These are phyloP conservation scores for Candida stauntonica DNA, from an alignment of 805 yeast genomes.

Conservation along the genomic window DNA sequence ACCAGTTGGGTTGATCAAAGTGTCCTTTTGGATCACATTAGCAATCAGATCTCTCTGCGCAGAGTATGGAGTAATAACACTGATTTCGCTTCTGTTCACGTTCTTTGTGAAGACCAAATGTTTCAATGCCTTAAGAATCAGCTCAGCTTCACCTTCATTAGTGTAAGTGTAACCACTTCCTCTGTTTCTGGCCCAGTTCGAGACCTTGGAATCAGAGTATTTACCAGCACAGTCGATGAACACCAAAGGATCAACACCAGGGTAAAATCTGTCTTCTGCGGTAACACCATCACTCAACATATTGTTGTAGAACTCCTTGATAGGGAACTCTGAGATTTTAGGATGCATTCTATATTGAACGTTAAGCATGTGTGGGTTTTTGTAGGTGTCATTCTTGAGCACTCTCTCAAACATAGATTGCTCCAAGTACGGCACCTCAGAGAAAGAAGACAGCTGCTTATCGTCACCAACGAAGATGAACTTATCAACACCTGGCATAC, in stretches of 20 bases:
- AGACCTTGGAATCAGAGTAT: constrained; percentile 44
- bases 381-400: constrained; percentile 54
- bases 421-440: constrained; percentile 62
- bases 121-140: constrained; percentile 44
- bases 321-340: constrained; percentile 53
- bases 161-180: constrained; percentile 54
- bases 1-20: constrained; percentile 50
- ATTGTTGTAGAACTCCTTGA: constrained; percentile 46
- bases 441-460: constrained; percentile 67
- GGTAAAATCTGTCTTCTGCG: constrained; percentile 42
- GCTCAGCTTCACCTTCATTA: constrained; percentile 49
- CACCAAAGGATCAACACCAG: constrained; percentile 49
- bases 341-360: constrained; percentile 72
- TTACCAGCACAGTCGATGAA: constrained; percentile 57
- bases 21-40: constrained; percentile 42
- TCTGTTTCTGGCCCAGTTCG: constrained; percentile 37
- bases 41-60: constrained; percentile 69
- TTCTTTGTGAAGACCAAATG: constrained; percentile 51
- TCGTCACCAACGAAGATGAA: constrained; percentile 75
- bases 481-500: constrained; percentile 61
- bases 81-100: constrained; percentile 47
- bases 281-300: constrained; percentile 55
- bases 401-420: constrained; percentile 68
- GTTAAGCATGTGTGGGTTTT: constrained; percentile 62
- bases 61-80: constrained; percentile 71